Percentiles rank a stretch among this genome's conserved stretches.
These are phyloP conservation scores for Lichtheimia ornata DNA, from an alignment of 371 early-diverging fungal species.

Conservation along the genomic window DNA sequence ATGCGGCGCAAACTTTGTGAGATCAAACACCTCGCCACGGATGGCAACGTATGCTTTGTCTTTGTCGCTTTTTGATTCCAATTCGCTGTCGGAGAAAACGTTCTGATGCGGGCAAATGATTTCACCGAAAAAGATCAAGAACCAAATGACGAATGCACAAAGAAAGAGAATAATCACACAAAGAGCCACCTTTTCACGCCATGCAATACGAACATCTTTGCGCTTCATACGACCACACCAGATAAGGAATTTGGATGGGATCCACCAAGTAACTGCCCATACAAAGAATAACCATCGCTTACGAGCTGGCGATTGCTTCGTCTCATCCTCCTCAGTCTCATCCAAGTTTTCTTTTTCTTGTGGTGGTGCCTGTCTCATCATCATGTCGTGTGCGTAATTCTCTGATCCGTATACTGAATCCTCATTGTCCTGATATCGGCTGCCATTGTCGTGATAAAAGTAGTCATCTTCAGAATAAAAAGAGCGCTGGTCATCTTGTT, in stretches of 20 bases:
- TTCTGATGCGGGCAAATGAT: constrained; percentile 86
- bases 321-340: constrained; percentile 48
- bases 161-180: constrained; percentile 84
- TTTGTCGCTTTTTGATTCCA: constrained; percentile 45
- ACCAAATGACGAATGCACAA: constrained; percentile 84
- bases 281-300: constrained; percentile 84
- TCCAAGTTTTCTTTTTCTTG: constrained; percentile 34
- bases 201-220: constrained; percentile 87
- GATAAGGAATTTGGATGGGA: constrained; percentile 68
- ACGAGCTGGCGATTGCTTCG: constrained; percentile 43
- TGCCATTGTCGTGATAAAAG: constrained; percentile 22
- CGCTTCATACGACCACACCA: constrained; percentile 79
- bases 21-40: constrained; percentile 77
- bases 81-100: constrained; percentile 65
- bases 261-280: constrained; percentile 88
- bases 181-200: constrained; percentile 96
- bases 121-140: constrained; percentile 85
- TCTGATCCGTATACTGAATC: constrained; percentile 15
- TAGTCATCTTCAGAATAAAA: constrained; percentile 71
- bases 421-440: constrained; percentile 13
- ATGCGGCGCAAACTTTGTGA: constrained; percentile 60
- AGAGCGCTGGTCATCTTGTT: constrained; percentile 65
- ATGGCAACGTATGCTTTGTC: constrained; percentile 57
- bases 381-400: constrained; percentile 14
- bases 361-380: constrained; percentile 12